Evolutionary conservation across 2,329 filamentous ascomycete genomes (phyloP).

Genomic region (Diaporthe sp.): DNA sequence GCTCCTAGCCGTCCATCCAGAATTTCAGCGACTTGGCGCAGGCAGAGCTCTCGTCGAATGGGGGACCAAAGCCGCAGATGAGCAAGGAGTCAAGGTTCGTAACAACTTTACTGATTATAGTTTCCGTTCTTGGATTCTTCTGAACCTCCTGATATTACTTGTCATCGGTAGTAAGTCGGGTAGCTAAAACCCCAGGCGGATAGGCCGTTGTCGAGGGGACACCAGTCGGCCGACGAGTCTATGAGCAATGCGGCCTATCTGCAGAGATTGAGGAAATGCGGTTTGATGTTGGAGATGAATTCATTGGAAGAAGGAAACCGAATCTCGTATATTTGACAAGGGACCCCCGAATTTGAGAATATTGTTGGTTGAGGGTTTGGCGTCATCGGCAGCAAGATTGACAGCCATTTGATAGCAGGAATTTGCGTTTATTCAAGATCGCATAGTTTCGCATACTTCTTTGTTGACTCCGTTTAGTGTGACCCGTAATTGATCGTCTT

Average conservation of each 20-base stretch:
- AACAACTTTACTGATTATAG: background rate
- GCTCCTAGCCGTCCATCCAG: conserved; percentile 4
- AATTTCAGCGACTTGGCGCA: background rate
- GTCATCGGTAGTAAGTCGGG: no score
- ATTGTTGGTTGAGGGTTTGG: background rate
- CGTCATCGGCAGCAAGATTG: background rate
- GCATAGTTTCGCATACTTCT: no score
- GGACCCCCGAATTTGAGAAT: background rate
- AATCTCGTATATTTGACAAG: background rate
- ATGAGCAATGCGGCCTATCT: background rate
- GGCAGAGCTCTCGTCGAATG: conserved; percentile 14
- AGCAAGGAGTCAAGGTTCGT: background rate
- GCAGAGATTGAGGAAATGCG: conserved; percentile 8
- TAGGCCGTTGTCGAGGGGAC: conserved; percentile 14
- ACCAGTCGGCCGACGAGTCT: background rate
- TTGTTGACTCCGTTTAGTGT: no score
- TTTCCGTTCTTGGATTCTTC: no score
- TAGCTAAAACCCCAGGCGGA: background rate
- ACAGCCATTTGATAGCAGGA: background rate
- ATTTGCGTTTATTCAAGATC: background rate
- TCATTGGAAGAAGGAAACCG: background rate
- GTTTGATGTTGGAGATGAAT: conserved; percentile 6
- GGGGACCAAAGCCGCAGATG: conserved; percentile 1
- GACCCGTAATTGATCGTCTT: background rate
- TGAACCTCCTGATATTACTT: no score